phyloP scores from a whole-genome alignment of 1,284 basidiomycete species.

The Rugosomyces carneus region DNA sequence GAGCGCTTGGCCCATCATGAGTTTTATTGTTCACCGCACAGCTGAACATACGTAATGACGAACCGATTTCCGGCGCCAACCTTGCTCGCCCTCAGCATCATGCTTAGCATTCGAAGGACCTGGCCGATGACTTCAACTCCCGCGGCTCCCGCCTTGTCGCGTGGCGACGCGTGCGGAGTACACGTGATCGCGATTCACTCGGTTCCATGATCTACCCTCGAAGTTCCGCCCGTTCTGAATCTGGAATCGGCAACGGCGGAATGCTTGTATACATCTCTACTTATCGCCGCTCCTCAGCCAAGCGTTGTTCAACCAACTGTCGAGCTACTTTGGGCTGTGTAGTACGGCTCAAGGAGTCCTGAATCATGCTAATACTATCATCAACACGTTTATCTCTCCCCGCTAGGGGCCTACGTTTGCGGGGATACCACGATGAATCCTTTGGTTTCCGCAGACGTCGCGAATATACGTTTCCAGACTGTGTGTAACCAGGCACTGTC shows the following conservation, averaged over 20 bases:
- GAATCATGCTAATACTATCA: not conserved
- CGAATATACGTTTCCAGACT: constrained; percentile 67
- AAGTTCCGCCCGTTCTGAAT: constrained; percentile 4
- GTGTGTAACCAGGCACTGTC: constrained; percentile 40
- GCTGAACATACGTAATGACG: too few relatives aligned
- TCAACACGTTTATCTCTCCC: not conserved
- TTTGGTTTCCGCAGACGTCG: constrained; percentile 72
- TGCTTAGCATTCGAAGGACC: too few relatives aligned
- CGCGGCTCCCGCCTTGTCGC: too few relatives aligned
- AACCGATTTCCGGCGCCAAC: too few relatives aligned
- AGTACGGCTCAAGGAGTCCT: not conserved
- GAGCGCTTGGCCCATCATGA: too few relatives aligned
- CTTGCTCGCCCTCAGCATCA: too few relatives aligned
- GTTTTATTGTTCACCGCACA: too few relatives aligned
- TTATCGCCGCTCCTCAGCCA: not conserved
- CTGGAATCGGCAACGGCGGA: not conserved
- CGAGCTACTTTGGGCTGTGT: not conserved
- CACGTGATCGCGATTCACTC: not conserved
- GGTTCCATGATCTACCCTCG: not conserved
- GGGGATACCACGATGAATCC: constrained; percentile 73
- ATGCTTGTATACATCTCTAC: not conserved
- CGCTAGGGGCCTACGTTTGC: constrained; percentile 5
- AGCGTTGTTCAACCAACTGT: not conserved
- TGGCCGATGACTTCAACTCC: too few relatives aligned
- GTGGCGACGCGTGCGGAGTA: too few relatives aligned